Conservation (phyloP, 192 early-diverging fungal species). For the Backusella morwellensis region DNA sequence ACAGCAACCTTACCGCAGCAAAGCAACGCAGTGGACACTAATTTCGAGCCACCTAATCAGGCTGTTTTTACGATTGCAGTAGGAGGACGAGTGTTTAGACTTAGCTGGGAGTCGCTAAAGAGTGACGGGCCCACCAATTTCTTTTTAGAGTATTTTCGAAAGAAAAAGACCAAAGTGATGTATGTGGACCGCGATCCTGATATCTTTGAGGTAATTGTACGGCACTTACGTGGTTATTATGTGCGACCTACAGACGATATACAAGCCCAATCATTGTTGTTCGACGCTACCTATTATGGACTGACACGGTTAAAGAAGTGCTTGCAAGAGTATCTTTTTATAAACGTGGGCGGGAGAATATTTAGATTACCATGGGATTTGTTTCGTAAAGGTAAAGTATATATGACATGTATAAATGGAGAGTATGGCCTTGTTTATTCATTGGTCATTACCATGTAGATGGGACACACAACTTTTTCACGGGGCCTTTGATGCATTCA, state of each 20-base stretch:
- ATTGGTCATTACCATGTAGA: conserved; percentile 2
- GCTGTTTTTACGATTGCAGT: conserved; percentile 33
- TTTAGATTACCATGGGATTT: conserved; percentile 49
- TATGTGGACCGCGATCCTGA: conserved; percentile 53
- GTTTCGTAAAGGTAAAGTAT: conserved; percentile 40
- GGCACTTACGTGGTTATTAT: conserved; percentile 55
- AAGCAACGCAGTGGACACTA: not conserved
- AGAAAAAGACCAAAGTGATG: conserved; percentile 22
- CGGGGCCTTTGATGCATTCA: conserved; percentile 33
- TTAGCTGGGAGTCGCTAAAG: conserved; percentile 37
- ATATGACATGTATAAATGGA: not conserved
- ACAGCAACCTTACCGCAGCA: not conserved
- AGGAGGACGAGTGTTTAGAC: conserved; percentile 23
- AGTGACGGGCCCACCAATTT: conserved; percentile 48
- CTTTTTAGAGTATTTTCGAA: conserved; percentile 25
- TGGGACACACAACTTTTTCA: conserved; percentile 35
- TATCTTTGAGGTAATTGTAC: conserved; percentile 50
- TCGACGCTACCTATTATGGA: conserved; percentile 47
- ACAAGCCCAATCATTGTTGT: conserved; percentile 39
- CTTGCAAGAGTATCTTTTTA: conserved; percentile 40
- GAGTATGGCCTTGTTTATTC: not conserved
- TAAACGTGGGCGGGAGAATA: conserved; percentile 54
- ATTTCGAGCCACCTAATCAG: conserved; percentile 16
- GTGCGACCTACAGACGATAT: conserved; percentile 42
- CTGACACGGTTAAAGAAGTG: conserved; percentile 36